phyloP scores from a whole-genome alignment of 2,329 filamentous ascomycete species.

The Arachnopeziza araneosa region DNA sequence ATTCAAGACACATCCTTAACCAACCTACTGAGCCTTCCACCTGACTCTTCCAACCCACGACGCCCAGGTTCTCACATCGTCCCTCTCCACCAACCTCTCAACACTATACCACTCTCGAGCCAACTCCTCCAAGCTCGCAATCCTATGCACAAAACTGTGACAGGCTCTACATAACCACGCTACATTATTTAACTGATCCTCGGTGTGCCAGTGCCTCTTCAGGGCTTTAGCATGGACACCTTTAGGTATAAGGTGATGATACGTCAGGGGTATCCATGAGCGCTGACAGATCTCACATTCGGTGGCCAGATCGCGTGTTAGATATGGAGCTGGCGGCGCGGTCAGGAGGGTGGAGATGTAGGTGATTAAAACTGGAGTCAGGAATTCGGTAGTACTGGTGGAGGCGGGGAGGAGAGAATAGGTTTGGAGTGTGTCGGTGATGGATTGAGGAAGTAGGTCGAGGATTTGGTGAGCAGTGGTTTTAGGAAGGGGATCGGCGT shows the following conservation, averaged over 20 bases:
- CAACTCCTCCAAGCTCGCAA: slow-evolving; percentile 71
- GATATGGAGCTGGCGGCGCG: slow-evolving; percentile 57
- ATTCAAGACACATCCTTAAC: too few relatives aligned
- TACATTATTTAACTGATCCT: slow-evolving; percentile 70
- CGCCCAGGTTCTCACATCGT: slow-evolving; percentile 67
- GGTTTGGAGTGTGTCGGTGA: slow-evolving; percentile 61
- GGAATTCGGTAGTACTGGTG: slow-evolving; percentile 46
- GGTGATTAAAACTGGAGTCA: slow-evolving; percentile 55
- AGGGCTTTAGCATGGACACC: slow-evolving; percentile 69
- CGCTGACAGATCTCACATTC: slow-evolving; percentile 74
- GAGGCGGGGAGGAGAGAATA: slow-evolving; percentile 53
- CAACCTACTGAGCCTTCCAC: slow-evolving; percentile 53
- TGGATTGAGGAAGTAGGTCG: slow-evolving; percentile 45
- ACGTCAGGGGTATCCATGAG: slow-evolving; percentile 70
- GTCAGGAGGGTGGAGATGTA: slow-evolving; percentile 56
- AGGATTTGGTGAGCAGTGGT: slow-evolving; percentile 37
- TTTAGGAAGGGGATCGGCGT: slow-evolving; percentile 50
- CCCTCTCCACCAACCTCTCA: slow-evolving; percentile 61
- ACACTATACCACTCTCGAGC: slow-evolving; percentile 69
- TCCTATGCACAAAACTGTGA: slow-evolving; percentile 65
- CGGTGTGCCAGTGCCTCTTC: slow-evolving; percentile 73
- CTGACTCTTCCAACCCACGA: slow-evolving; percentile 67
- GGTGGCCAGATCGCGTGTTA: slow-evolving; percentile 45
- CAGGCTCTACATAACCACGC: slow-evolving; percentile 84
- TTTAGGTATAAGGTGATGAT: slow-evolving; percentile 82